Conservation (phyloP, 495 filamentous ascomycete species). For the Pyrenula aspistea region DNA sequence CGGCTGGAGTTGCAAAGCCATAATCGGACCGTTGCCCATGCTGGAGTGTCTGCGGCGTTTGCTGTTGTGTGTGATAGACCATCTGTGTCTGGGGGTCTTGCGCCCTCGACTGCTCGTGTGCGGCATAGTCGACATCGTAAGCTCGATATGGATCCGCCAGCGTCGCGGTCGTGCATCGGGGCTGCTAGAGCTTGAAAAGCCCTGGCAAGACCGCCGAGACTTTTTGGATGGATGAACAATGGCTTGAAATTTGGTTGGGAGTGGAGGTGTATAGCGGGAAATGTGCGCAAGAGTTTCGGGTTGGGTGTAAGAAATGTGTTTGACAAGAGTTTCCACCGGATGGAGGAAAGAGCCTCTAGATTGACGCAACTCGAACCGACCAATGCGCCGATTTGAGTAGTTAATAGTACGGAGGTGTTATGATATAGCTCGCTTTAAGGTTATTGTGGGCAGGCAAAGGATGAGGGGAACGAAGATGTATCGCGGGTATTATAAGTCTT, state of each 20-base stretch:
- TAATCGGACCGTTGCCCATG: not conserved
- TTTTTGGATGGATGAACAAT: not conserved
- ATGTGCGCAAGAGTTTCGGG: not conserved
- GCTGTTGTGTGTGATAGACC: not conserved
- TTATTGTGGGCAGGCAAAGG: not conserved
- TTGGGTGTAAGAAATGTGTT: not conserved
- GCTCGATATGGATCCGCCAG: slow-evolving; percentile 30
- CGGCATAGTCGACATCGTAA: slow-evolving; percentile 25
- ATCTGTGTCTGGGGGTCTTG: slow-evolving; percentile 19
- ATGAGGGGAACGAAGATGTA: not conserved
- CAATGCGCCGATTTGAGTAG: not conserved
- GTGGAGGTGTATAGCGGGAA: not conserved
- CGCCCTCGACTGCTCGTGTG: slow-evolving; percentile 21
- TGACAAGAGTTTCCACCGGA: not conserved
- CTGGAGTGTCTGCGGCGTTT: not conserved
- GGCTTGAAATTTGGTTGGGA: not conserved
- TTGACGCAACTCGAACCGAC: not conserved
- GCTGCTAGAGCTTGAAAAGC: slow-evolving; percentile 26
- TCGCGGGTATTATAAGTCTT: not conserved
- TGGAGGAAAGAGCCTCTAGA: not conserved
- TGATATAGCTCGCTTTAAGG: not conserved
- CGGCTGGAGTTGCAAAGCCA: not conserved
- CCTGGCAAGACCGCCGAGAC: slow-evolving; percentile 15
- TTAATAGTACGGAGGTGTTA: not conserved
- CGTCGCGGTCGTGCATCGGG: slow-evolving; percentile 30